Percentiles rank a stretch among this genome's conserved stretches.
phyloP scores from a whole-genome alignment of 495 filamentous ascomycete genomes.

The Penicillium simplicissimum region DNA sequence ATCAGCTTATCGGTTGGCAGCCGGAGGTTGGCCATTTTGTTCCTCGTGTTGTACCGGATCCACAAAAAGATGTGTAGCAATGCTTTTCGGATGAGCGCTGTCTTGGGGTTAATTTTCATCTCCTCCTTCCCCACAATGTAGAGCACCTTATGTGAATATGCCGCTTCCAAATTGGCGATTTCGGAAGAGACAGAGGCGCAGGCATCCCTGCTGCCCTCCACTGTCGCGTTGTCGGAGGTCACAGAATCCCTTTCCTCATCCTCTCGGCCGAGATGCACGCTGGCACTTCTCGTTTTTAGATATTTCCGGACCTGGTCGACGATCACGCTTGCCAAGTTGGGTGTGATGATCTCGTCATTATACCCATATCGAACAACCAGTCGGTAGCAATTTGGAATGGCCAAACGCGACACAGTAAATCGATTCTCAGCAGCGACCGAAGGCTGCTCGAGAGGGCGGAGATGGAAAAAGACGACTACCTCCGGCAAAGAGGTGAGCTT shows the following conservation, averaged over 20 bases:
- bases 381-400: constrained; percentile 61
- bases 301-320: constrained; percentile 59
- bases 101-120: constrained; percentile 53
- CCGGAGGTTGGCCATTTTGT: constrained; percentile 61
- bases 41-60: constrained; percentile 68
- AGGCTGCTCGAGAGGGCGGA: constrained; percentile 53
- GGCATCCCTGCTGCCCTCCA: constrained; percentile 5
- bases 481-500: constrained; percentile 61
- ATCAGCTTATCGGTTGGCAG: constrained; percentile 62
- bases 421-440: constrained; percentile 46
- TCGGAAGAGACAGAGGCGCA: background rate
- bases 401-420: constrained; percentile 46
- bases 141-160: constrained; percentile 61
- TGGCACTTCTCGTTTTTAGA: constrained; percentile 29
- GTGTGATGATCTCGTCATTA: constrained; percentile 65
- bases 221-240: background rate
- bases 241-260: background rate
- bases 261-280: constrained; percentile 14
- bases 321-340: constrained; percentile 58
- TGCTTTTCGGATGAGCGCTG: constrained; percentile 45
- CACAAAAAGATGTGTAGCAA: constrained; percentile 62
- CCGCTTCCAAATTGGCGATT: constrained; percentile 48
- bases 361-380: constrained; percentile 70
- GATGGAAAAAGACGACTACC: constrained; percentile 62
- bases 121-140: constrained; percentile 76